Percentiles rank a stretch among this genome's conserved stretches.
Evolutionary conservation across 2,329 filamentous ascomycete genomes (phyloP).

Genomic region (Colletotrichum plurivorum): DNA sequence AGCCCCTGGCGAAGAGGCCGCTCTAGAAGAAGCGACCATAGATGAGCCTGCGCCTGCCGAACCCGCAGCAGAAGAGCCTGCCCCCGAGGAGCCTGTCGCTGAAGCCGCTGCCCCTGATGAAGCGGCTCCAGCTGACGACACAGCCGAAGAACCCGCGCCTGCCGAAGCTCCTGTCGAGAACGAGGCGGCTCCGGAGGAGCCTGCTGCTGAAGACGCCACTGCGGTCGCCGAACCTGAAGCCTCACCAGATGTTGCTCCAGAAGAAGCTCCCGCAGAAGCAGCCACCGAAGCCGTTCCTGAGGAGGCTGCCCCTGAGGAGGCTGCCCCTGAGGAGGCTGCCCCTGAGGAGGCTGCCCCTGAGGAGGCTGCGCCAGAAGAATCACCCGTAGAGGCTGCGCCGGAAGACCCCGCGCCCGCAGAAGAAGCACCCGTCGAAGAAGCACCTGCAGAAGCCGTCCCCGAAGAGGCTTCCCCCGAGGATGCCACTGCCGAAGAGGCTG

Average conservation of each 20-base stretch:
- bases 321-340: too few relatives aligned
- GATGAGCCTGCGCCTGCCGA: neutral
- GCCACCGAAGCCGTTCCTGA: too few relatives aligned
- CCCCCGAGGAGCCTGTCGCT: neutral
- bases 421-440: too few relatives aligned
- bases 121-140: neutral
- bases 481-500: slow-evolving; percentile 9
- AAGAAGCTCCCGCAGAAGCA: neutral
- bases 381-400: too few relatives aligned
- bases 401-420: too few relatives aligned
- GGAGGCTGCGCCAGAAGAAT: slow-evolving; percentile 15
- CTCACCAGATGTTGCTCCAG: slow-evolving; percentile 13
- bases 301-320: too few relatives aligned
- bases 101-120: slow-evolving; percentile 22
- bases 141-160: neutral
- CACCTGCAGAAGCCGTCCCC: slow-evolving; percentile 15
- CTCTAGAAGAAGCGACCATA: neutral
- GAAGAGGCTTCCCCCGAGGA: slow-evolving; percentile 34
- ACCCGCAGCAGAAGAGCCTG: neutral
- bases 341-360: slow-evolving; percentile 25
- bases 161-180: neutral
- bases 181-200: neutral
- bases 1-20: neutral
- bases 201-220: neutral
- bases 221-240: slow-evolving; percentile 2